Evolutionary conservation across 257 asterid species (phyloP).

Genomic region (Ehretia macrophylla): DNA sequence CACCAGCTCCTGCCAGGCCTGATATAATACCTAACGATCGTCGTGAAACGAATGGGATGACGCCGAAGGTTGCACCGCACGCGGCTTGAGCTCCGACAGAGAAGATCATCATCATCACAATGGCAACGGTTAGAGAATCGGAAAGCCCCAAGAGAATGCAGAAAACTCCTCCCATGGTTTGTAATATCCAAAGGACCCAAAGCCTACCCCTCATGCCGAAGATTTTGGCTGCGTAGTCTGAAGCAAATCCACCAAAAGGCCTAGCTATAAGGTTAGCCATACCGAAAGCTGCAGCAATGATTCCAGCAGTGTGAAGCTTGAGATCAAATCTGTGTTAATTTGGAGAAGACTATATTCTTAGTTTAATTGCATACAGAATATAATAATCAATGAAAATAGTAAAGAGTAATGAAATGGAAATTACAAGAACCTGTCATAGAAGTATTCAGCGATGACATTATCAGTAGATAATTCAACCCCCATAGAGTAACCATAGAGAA

Average conservation of each 20-base stretch:
- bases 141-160: slow-evolving; percentile 49
- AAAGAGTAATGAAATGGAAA: too few relatives aligned
- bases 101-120: slow-evolving; percentile 54
- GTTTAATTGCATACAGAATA: too few relatives aligned
- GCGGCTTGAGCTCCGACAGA: slow-evolving; percentile 54
- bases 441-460: too few relatives aligned
- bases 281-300: slow-evolving; percentile 57
- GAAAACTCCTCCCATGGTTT: too few relatives aligned
- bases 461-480: slow-evolving; percentile 63
- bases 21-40: slow-evolving; percentile 41
- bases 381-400: too few relatives aligned
- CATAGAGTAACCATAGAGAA: slow-evolving; percentile 64
- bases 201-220: too few relatives aligned
- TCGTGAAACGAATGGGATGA: slow-evolving; percentile 42
- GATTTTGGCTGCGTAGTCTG: slow-evolving; percentile 33
- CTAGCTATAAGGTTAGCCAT: slow-evolving; percentile 57
- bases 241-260: slow-evolving; percentile 58
- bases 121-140: slow-evolving; percentile 29
- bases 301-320: slow-evolving; percentile 46
- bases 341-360: too few relatives aligned
- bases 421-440: slow-evolving; percentile 44
- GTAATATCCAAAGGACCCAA: too few relatives aligned
- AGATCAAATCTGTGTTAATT: slow-evolving; percentile 43
- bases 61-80: slow-evolving; percentile 46
- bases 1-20: slow-evolving; percentile 42